phyloP scores from a whole-genome alignment of 2,329 filamentous ascomycete species.

The Pseudonectria foliicola region DNA sequence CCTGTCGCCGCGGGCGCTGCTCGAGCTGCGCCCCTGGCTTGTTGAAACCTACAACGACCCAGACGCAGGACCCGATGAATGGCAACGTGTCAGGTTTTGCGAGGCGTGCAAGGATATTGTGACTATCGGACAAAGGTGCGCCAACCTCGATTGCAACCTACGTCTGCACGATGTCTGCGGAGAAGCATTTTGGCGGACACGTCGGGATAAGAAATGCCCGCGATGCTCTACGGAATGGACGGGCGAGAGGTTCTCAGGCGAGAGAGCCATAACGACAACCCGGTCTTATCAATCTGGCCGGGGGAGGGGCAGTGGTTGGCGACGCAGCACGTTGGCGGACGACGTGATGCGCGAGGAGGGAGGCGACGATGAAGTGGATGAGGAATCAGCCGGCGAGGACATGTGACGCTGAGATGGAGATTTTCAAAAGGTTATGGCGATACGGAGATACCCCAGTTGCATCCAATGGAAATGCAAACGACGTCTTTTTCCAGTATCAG shows the following conservation, averaged over 20 bases:
- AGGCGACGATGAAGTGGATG: conserved; percentile 17
- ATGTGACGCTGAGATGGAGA: conserved; percentile 4
- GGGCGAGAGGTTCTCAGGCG: conserved; percentile 45
- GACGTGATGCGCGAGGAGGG: conserved; percentile 26
- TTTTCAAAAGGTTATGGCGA: conserved; percentile 3
- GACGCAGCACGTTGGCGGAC: conserved; percentile 27
- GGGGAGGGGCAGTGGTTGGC: conserved; percentile 27
- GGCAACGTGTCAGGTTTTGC: conserved; percentile 77
- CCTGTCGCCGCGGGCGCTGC: conserved; percentile 67
- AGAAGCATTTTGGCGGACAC: conserved; percentile 63
- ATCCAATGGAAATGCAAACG: too few species aligned
- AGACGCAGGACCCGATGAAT: conserved; percentile 50
- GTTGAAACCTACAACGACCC: conserved; percentile 83
- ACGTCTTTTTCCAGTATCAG: too few species aligned
- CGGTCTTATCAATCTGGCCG: conserved; percentile 40
- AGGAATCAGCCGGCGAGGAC: conserved; percentile 14
- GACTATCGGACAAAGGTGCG: conserved; percentile 74
- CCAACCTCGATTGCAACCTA: conserved; percentile 57
- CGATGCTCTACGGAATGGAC: conserved; percentile 47
- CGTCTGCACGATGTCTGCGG: conserved; percentile 74
- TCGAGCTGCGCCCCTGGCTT: conserved; percentile 81
- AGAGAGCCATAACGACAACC: conserved; percentile 48
- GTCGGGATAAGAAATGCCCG: conserved; percentile 57
- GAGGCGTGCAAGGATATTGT: conserved; percentile 85
- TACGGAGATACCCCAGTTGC: conserved; percentile 5